Evolutionary conservation across 2,329 filamentous ascomycete species (phyloP).

Genomic region (Dothistroma pini): DNA sequence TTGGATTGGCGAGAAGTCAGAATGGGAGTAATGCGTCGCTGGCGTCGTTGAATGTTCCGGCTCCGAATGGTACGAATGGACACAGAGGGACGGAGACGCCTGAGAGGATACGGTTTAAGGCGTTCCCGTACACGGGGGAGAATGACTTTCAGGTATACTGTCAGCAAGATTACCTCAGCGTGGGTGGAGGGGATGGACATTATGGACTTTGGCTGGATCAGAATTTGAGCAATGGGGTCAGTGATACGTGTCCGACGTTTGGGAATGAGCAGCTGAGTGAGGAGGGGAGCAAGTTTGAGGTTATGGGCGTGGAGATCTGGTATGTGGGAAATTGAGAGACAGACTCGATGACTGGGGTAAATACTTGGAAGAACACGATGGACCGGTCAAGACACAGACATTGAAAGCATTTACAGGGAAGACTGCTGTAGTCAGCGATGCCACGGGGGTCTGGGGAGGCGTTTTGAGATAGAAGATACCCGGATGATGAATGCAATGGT

Average conservation of each 20-base stretch:
- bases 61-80: slow-evolving; percentile 24
- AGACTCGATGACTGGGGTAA: not conserved
- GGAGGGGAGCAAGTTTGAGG: slow-evolving; percentile 85
- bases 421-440: not conserved
- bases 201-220: slow-evolving; percentile 95
- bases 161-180: slow-evolving; percentile 75
- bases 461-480: slow-evolving; percentile 10
- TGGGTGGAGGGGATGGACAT: slow-evolving; percentile 81
- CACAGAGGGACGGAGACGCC: slow-evolving; percentile 48
- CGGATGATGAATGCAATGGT: not conserved
- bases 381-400: slow-evolving; percentile 8
- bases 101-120: slow-evolving; percentile 87
- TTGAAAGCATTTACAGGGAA: not conserved
- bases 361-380: not conserved
- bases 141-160: slow-evolving; percentile 98
- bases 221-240: slow-evolving; percentile 77
- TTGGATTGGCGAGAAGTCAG: slow-evolving; percentile 32
- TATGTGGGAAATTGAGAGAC: slow-evolving; percentile 59
- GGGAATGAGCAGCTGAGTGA: slow-evolving; percentile 93
- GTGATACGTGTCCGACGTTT: slow-evolving; percentile 82
- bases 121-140: slow-evolving; percentile 90
- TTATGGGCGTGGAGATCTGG: slow-evolving; percentile 91
- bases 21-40: slow-evolving; percentile 29
- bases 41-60: slow-evolving; percentile 25
- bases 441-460: not conserved